Evolutionary conservation across 345 rosid genomes (phyloP).

Genomic region (Erysimum cheiranthoides): DNA sequence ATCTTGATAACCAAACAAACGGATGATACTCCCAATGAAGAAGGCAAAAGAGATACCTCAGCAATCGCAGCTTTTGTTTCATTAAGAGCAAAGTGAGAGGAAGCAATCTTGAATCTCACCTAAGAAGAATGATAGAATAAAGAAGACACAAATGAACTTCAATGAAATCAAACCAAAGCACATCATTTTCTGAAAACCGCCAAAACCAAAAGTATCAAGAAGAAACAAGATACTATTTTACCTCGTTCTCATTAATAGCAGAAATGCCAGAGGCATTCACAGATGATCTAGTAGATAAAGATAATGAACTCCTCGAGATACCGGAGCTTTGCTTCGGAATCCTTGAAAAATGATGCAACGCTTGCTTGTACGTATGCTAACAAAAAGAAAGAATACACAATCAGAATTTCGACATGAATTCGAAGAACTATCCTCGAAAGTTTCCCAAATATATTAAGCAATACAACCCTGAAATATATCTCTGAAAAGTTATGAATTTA

Average conservation of each 20-base stretch:
- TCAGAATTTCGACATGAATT: neutral
- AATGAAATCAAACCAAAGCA: neutral
- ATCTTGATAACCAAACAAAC: conserved; percentile 15
- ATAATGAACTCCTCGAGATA: conserved; percentile 68
- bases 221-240: conserved; percentile 34
- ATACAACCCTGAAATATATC: neutral
- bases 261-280: conserved; percentile 71
- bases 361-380: conserved; percentile 89
- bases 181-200: conserved; percentile 4
- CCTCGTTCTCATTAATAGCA: conserved; percentile 90
- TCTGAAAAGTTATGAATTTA: neutral
- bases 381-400: conserved; percentile 11
- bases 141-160: conserved; percentile 18
- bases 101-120: conserved; percentile 96
- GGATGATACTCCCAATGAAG: conserved; percentile 20
- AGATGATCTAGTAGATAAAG: conserved; percentile 73
- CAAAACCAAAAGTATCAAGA: conserved; percentile 27
- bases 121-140: conserved; percentile 32
- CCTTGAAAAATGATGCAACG: conserved; percentile 73
- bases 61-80: conserved; percentile 81
- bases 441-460: conserved; percentile 9
- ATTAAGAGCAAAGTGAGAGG: conserved; percentile 74
- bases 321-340: conserved; percentile 78
- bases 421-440: neutral
- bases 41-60: conserved; percentile 61